A percentile compares a stretch with the other conserved stretches of the same genome.
Conservation (phyloP, 2,329 filamentous ascomycete genomes). For the Cryphonectria naterciae region DNA sequence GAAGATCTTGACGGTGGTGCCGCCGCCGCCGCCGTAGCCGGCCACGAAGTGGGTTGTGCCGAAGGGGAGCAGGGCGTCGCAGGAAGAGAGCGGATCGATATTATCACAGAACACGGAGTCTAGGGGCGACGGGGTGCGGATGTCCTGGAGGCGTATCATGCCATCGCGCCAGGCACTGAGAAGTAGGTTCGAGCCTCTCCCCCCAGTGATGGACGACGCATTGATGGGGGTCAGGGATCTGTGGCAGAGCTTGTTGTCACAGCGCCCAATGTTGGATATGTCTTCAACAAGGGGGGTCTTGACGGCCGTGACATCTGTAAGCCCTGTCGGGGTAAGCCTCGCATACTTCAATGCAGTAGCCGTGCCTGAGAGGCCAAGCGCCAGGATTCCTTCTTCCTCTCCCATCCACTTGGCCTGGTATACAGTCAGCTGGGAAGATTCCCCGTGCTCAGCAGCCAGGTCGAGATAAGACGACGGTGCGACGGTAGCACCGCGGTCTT, state of each 20-base stretch:
- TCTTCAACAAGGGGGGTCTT: constrained; percentile 38
- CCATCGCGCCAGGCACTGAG: constrained; percentile 60
- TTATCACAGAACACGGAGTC: constrained; percentile 58
- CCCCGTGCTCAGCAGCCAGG: constrained; percentile 28
- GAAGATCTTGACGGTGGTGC: constrained; percentile 53
- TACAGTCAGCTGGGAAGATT: constrained; percentile 29
- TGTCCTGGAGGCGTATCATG: constrained; percentile 51
- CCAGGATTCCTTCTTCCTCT: constrained; percentile 43
- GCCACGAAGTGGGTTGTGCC: constrained; percentile 56
- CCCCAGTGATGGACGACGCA: constrained; percentile 36
- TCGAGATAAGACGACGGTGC: constrained; percentile 33
- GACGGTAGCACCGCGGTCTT: constrained; percentile 23
- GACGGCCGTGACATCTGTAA: constrained; percentile 42
- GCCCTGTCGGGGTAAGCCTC: constrained; percentile 50
- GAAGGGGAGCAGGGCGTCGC: constrained; percentile 53
- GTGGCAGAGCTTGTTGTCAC: constrained; percentile 36
- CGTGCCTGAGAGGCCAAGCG: constrained; percentile 49
- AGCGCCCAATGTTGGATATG: constrained; percentile 35
- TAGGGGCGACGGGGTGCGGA: constrained; percentile 51
- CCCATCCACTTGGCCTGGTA: constrained; percentile 51
- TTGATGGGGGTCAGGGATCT: constrained; percentile 52
- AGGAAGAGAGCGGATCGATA: constrained; percentile 51
- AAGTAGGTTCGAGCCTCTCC: constrained; percentile 46
- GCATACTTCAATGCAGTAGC: constrained; percentile 50
- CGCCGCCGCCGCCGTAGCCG: constrained; percentile 51